Percentiles rank a stretch among this genome's conserved stretches.
Evolutionary conservation across 1,139 yeast species (phyloP).

Genomic region (Starmera stellimalicola): DNA sequence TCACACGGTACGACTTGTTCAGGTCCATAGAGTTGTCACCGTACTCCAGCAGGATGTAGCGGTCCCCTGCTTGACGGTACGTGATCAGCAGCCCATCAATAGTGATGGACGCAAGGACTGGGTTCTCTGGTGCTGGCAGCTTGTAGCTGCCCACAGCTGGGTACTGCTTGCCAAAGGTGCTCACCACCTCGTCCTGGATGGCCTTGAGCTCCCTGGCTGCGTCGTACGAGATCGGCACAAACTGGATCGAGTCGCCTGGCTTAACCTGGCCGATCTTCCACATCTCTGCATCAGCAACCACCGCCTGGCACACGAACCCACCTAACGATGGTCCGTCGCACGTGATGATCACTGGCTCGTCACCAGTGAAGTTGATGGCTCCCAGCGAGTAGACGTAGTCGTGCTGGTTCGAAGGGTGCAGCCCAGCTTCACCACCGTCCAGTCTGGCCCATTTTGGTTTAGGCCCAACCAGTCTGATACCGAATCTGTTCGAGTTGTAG

Average conservation of each 20-base stretch:
- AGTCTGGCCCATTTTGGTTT: slow-evolving; percentile 93
- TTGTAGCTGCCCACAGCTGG: slow-evolving; percentile 26
- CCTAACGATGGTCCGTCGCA: slow-evolving; percentile 98
- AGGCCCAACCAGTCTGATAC: slow-evolving; percentile 90
- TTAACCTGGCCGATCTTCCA: slow-evolving; percentile 98
- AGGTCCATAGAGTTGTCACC: slow-evolving; percentile 85
- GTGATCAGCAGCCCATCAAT: slow-evolving; percentile 61
- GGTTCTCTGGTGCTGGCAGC: slow-evolving; percentile 42
- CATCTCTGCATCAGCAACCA: slow-evolving; percentile 90
- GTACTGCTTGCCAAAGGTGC: slow-evolving; percentile 26
- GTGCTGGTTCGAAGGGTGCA: slow-evolving; percentile 96
- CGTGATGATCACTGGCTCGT: slow-evolving; percentile 92
- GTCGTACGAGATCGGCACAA: slow-evolving; percentile 66
- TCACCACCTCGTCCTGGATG: slow-evolving; percentile 48
- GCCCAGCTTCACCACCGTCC: slow-evolving; percentile 98
- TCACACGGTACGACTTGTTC: slow-evolving; percentile 76
- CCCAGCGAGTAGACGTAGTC: slow-evolving; percentile 95
- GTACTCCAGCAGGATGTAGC: slow-evolving; percentile 83
- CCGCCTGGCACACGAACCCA: slow-evolving; percentile 95
- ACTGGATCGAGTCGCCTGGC: slow-evolving; percentile 81
- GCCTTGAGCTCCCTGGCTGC: slow-evolving; percentile 56
- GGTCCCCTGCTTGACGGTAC: slow-evolving; percentile 95
- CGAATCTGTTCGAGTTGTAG: slow-evolving; percentile 93
- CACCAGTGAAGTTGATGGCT: slow-evolving; percentile 96
- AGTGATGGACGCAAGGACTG: slow-evolving; percentile 45